phyloP scores from a whole-genome alignment of 2,329 filamentous ascomycete genomes.

The Gnomoniopsis smithogilvyi region DNA sequence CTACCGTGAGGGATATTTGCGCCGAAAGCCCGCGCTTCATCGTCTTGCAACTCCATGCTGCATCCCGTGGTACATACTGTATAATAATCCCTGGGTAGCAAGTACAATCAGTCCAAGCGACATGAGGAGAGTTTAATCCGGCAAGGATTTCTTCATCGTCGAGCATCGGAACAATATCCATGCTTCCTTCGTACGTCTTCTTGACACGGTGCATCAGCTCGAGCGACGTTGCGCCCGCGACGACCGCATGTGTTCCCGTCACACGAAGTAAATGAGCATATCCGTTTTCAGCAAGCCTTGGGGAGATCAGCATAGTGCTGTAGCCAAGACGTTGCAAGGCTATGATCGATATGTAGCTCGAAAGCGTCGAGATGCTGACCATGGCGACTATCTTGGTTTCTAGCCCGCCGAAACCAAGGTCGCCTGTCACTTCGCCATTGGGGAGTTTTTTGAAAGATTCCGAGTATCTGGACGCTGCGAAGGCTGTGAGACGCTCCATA shows the following conservation, averaged over 20 bases:
- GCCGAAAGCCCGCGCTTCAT: not conserved
- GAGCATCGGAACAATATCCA: not conserved
- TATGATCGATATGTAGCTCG: not conserved
- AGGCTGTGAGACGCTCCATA: constrained; percentile 1
- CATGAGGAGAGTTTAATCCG: not conserved
- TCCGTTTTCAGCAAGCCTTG: constrained; percentile 1
- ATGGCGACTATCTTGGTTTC: not conserved
- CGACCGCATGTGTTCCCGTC: not conserved
- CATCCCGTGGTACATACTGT: not conserved
- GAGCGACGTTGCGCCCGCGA: not conserved
- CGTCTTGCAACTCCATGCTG: too few species aligned
- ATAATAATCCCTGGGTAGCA: not conserved
- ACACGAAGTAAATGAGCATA: constrained; percentile 2
- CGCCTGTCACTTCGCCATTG: not conserved
- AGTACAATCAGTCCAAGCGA: not conserved
- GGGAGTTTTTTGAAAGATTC: not conserved
- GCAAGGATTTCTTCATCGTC: not conserved
- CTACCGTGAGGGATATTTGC: not conserved
- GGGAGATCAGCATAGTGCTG: not conserved
- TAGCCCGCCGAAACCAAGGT: not conserved
- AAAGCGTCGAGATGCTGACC: not conserved
- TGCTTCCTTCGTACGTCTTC: not conserved
- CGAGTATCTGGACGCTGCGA: not conserved
- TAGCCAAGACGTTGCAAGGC: constrained; percentile 5
- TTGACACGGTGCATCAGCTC: not conserved